Conservation (phyloP, 2,329 filamentous ascomycete genomes). For the Tolypocladium amazonense region DNA sequence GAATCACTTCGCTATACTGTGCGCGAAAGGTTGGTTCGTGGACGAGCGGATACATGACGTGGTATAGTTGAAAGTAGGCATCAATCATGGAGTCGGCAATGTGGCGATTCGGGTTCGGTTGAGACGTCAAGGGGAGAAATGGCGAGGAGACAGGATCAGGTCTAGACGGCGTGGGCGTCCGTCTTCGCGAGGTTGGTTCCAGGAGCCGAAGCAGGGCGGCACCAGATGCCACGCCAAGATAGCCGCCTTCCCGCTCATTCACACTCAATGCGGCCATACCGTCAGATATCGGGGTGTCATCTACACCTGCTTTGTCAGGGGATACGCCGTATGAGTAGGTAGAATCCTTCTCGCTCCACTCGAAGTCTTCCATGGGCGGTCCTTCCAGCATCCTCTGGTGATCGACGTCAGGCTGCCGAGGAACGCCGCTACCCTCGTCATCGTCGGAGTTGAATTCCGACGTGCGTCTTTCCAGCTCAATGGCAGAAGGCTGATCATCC, state of each 20-base stretch:
- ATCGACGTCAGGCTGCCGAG: conserved; percentile 4
- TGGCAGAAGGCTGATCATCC: not conserved
- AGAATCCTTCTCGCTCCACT: conserved; percentile 24
- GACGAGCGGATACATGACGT: conserved; percentile 33
- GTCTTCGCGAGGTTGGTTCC: conserved; percentile 17
- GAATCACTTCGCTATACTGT: conserved; percentile 20
- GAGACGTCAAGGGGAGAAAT: conserved; percentile 9
- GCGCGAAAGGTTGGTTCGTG: conserved; percentile 35
- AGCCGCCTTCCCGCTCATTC: conserved; percentile 27
- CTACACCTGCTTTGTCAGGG: conserved; percentile 10
- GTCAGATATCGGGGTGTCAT: conserved; percentile 20
- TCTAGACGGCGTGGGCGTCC: conserved; percentile 10
- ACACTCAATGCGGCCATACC: conserved; percentile 27
- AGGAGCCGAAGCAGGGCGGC: conserved; percentile 30
- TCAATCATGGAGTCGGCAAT: conserved; percentile 23
- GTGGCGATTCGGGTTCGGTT: conserved; percentile 21
- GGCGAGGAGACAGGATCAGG: conserved; percentile 3
- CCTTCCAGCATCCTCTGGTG: conserved; percentile 17
- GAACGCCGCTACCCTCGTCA: not conserved
- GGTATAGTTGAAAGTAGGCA: conserved; percentile 32
- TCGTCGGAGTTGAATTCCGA: not conserved
- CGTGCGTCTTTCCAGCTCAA: not conserved
- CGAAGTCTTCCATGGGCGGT: conserved; percentile 23
- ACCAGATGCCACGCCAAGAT: conserved; percentile 33
- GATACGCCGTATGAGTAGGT: conserved; percentile 14